Evolutionary conservation across 805 yeast genomes (phyloP).

Genomic region (Blastobotrys muscicola): DNA sequence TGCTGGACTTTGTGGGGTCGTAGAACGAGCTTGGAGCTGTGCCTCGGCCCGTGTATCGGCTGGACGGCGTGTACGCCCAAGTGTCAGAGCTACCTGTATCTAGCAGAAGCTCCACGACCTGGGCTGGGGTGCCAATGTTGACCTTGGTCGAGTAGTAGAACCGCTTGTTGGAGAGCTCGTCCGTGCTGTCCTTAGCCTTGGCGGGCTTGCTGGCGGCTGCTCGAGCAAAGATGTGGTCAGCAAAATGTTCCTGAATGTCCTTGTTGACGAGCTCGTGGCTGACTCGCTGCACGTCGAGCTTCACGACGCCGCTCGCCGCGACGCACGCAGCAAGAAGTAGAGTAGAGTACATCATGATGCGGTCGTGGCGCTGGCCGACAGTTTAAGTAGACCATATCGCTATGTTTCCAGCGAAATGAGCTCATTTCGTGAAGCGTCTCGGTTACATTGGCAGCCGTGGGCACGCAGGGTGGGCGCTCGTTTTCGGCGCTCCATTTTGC

Average conservation of each 20-base stretch:
- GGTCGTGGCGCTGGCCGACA: no score
- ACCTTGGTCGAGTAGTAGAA: slow-evolving; percentile 28
- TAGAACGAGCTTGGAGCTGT: slow-evolving; percentile 18
- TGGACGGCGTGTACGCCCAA: slow-evolving; percentile 44
- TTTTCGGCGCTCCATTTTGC: no score
- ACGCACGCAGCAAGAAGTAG: neutral
- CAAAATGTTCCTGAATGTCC: slow-evolving; percentile 1
- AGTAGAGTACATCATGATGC: no score
- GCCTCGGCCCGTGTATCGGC: slow-evolving; percentile 13
- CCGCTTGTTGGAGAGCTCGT: slow-evolving; percentile 25
- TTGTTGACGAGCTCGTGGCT: slow-evolving; percentile 9
- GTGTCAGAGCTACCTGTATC: slow-evolving; percentile 75
- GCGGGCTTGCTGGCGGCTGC: slow-evolving; percentile 1
- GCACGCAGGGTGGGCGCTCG: no score
- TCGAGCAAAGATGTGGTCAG: slow-evolving; percentile 6
- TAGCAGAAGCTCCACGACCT: slow-evolving; percentile 46
- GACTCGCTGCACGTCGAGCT: slow-evolving; percentile 12
- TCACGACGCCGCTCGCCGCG: no score
- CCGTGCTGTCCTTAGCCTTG: slow-evolving; percentile 9
- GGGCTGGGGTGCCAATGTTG: slow-evolving; percentile 48
- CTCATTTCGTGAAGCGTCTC: no score
- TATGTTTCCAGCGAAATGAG: no score
- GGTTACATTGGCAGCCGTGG: no score
- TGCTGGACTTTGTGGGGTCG: slow-evolving; percentile 20
- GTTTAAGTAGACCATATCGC: no score